Percentiles rank a stretch among this genome's conserved stretches.
These are phyloP conservation scores for Rhododendron henanense DNA, from an alignment of 148 eudicot species.

Conservation along the genomic window DNA sequence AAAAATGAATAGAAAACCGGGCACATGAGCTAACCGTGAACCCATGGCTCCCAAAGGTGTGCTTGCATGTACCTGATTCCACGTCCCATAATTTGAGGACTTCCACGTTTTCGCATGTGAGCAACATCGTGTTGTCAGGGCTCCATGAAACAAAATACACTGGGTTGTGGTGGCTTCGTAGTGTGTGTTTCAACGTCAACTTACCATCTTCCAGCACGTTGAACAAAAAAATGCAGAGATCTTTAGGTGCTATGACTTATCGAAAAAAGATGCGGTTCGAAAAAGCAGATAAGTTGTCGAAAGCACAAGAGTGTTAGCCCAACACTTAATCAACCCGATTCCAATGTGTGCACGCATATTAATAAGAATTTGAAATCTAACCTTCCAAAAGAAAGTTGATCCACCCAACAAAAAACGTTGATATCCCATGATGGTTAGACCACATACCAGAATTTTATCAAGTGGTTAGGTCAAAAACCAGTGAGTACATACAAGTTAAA, in stretches of 20 bases:
- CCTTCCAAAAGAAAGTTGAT: background rate
- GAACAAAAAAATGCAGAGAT: constrained; percentile 12
- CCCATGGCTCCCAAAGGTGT: constrained; percentile 62
- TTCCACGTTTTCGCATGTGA: constrained; percentile 76
- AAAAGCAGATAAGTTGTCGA: background rate
- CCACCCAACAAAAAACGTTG: background rate
- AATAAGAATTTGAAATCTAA: background rate
- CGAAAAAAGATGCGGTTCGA: background rate
- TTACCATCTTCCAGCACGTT: constrained; percentile 64
- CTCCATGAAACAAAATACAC: constrained; percentile 90
- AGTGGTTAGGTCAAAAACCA: background rate
- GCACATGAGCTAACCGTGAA: constrained; percentile 86
- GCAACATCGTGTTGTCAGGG: constrained; percentile 47
- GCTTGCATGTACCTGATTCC: constrained; percentile 75
- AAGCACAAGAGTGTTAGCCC: background rate
- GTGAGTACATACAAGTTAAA: background rate
- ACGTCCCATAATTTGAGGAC: constrained; percentile 90
- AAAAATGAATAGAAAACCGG: constrained; percentile 28
- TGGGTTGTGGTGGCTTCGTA: constrained; percentile 69
- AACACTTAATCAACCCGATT: background rate
- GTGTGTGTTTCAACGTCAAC: constrained; percentile 47
- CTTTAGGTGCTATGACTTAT: background rate
- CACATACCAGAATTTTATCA: background rate
- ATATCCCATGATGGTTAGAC: background rate
- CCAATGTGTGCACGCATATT: background rate